Conservation (phyloP, 345 rosid species). For the Turnera subulata region DNA sequence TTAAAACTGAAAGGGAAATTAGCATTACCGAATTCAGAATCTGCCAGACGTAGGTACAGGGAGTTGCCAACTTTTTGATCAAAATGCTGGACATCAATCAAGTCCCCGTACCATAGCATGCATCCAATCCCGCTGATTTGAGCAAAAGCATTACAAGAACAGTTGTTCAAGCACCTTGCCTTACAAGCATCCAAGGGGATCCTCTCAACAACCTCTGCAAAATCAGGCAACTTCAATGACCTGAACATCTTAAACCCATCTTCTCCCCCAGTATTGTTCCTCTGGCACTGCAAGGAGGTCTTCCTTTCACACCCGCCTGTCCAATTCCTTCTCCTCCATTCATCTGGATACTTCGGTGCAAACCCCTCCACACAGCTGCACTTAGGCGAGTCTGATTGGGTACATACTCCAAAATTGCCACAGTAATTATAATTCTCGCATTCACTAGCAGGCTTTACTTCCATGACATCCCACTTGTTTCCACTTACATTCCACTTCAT, state of each 20-base stretch:
- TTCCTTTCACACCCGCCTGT: slow-evolving; percentile 41
- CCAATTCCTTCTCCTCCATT: slow-evolving; percentile 33
- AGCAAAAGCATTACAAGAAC: slow-evolving; percentile 65
- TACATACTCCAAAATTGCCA: slow-evolving; percentile 63
- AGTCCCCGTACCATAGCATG: slow-evolving; percentile 49
- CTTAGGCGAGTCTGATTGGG: slow-evolving; percentile 14
- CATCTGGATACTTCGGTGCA: slow-evolving; percentile 21
- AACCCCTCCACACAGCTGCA: slow-evolving; percentile 65
- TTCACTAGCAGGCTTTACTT: slow-evolving; percentile 41
- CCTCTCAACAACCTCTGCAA: background rate
- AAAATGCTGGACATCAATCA: slow-evolving; percentile 51
- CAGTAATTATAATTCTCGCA: slow-evolving; percentile 73
- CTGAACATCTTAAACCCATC: slow-evolving; percentile 28
- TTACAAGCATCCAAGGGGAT: background rate
- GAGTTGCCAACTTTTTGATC: slow-evolving; percentile 22
- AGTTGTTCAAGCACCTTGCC: slow-evolving; percentile 32
- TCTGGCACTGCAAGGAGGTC: slow-evolving; percentile 25
- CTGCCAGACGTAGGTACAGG: slow-evolving; percentile 48
- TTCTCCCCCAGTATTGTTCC: slow-evolving; percentile 12
- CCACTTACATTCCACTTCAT: slow-evolving; percentile 39
- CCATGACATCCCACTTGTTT: slow-evolving; percentile 43
- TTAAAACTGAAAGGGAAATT: background rate
- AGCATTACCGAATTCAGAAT: slow-evolving; percentile 50
- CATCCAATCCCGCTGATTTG: slow-evolving; percentile 41
- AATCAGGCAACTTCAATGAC: slow-evolving; percentile 40